phyloP scores from a whole-genome alignment of 2,329 filamentous ascomycete genomes.

The Hypoxylon sp. region DNA sequence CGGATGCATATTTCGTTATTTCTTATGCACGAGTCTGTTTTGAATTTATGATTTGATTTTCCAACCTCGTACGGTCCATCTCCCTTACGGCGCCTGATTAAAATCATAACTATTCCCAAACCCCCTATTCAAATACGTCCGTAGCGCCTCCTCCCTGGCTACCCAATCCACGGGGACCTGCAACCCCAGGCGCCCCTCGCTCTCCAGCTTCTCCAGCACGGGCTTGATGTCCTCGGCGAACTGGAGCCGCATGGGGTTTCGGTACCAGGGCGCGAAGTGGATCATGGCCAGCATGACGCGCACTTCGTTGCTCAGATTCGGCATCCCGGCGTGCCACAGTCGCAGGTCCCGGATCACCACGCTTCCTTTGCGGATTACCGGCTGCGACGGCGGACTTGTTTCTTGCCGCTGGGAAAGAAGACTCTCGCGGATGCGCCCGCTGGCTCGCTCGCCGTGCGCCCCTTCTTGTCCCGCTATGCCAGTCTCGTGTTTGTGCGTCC shows the following conservation, averaged over 20 bases:
- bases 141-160: slow-evolving; percentile 51
- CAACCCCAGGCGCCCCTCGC: slow-evolving; percentile 48
- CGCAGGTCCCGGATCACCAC: slow-evolving; percentile 67
- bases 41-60: too few species aligned
- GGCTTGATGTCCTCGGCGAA: slow-evolving; percentile 59
- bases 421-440: slow-evolving; percentile 56
- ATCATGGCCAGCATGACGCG: slow-evolving; percentile 69
- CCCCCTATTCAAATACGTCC: slow-evolving; percentile 61
- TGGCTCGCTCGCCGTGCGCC: slow-evolving; percentile 60
- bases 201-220: slow-evolving; percentile 51
- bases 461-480: slow-evolving; percentile 55
- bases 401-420: slow-evolving; percentile 51
- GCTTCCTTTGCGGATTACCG: slow-evolving; percentile 61
- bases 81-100: slow-evolving; percentile 54
- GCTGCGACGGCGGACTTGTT: slow-evolving; percentile 57
- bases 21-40: neutral
- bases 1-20: neutral
- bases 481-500: slow-evolving; percentile 55
- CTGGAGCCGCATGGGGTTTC: slow-evolving; percentile 65
- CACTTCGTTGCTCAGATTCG: slow-evolving; percentile 59
- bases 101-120: slow-evolving; percentile 72
- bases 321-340: slow-evolving; percentile 72
- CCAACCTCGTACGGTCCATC: neutral
- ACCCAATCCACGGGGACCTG: slow-evolving; percentile 62
- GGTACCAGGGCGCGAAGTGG: slow-evolving; percentile 66